These are phyloP conservation scores for Ocimum tenuiflorum DNA, from an alignment of 257 asterid species.

Conservation along the genomic window DNA sequence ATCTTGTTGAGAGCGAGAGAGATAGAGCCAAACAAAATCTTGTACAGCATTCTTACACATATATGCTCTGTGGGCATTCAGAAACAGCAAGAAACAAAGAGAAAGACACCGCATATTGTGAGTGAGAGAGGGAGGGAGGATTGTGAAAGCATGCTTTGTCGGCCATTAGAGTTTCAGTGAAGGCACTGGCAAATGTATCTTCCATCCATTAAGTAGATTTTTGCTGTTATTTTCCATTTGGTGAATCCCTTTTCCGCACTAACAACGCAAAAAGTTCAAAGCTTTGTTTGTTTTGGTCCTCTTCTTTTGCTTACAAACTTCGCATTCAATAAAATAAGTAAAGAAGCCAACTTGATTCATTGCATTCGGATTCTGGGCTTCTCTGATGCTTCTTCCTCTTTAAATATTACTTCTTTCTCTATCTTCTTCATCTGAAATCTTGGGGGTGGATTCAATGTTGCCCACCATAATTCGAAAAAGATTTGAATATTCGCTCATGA, in stretches of 20 bases:
- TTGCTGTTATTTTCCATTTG: conserved; percentile 34
- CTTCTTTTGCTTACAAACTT: conserved; percentile 23
- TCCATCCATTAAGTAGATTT: conserved; percentile 24
- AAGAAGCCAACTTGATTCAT: conserved; percentile 29
- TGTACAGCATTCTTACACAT: background rate
- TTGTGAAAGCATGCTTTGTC: conserved; percentile 76
- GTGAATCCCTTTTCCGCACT: conserved; percentile 22
- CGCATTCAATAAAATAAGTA: conserved; percentile 1
- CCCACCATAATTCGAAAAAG: conserved; percentile 18
- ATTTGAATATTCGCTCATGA: conserved; percentile 13
- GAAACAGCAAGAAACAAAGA: conserved; percentile 22
- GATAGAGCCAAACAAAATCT: conserved; percentile 15
- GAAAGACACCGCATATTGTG: background rate
- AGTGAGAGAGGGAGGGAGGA: conserved; percentile 13
- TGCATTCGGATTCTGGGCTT: conserved; percentile 31
- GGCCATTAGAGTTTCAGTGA: conserved; percentile 79
- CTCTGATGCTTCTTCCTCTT: conserved; percentile 14
- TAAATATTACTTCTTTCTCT: conserved; percentile 20
- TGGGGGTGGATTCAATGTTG: conserved; percentile 27
- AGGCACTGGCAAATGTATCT: conserved; percentile 29
- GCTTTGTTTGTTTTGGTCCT: conserved; percentile 21
- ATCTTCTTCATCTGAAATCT: conserved; percentile 21
- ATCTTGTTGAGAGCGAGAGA: conserved; percentile 30
- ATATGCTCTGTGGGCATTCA: conserved; percentile 11
- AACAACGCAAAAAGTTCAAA: conserved; percentile 6